A percentile compares a stretch with the other conserved stretches of the same genome.
phyloP scores from a whole-genome alignment of 305 asterid genomes.

The Plantago rigida region DNA sequence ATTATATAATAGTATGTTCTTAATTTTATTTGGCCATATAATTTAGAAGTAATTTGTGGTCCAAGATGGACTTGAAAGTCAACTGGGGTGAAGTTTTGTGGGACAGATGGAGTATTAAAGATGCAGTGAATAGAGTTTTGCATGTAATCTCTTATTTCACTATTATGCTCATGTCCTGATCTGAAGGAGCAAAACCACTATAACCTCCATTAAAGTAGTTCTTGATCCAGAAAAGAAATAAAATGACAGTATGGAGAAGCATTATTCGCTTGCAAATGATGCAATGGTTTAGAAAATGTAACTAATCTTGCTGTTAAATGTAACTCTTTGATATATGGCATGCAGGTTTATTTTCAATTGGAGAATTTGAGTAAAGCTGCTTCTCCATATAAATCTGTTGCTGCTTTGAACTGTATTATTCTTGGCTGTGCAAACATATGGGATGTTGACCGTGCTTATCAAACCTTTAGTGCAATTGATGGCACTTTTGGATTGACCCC shows the following conservation, averaged over 20 bases:
- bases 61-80: too few species aligned
- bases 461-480: conserved; percentile 60
- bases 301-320: conserved; percentile 3
- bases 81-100: too few species aligned
- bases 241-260: background rate
- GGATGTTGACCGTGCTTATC: conserved; percentile 89
- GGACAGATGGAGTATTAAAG: too few species aligned
- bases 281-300: background rate
- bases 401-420: conserved; percentile 72
- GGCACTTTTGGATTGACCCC: conserved; percentile 56
- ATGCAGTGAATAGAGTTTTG: too few species aligned
- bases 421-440: conserved; percentile 86
- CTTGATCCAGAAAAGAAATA: background rate
- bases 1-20: too few species aligned
- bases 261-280: background rate
- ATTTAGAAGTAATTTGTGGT: too few species aligned
- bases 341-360: conserved; percentile 81
- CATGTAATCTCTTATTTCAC: too few species aligned
- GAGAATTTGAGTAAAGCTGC: conserved; percentile 60
- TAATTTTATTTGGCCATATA: too few species aligned
- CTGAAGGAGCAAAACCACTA: background rate
- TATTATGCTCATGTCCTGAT: background rate
- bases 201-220: background rate
- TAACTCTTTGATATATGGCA: conserved; percentile 21
- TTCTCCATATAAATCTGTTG: conserved; percentile 67